These are phyloP conservation scores for Starmerella apicola DNA, from an alignment of 805 yeast species.

Conservation along the genomic window DNA sequence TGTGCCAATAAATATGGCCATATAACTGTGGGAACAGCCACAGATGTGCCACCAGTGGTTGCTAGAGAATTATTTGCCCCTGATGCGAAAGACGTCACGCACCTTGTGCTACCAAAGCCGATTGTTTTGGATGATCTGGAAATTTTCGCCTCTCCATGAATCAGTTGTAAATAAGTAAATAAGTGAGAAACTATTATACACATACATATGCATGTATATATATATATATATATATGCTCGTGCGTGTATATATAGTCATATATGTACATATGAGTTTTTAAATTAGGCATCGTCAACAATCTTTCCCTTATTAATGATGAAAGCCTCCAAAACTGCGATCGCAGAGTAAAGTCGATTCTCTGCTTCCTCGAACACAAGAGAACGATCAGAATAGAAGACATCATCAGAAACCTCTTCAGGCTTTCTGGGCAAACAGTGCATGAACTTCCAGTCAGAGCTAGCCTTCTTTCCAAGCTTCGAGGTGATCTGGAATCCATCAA, in stretches of 20 bases:
- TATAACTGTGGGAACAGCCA: conserved; percentile 49
- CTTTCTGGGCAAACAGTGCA: conserved; percentile 97
- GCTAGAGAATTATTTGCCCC: conserved; percentile 9
- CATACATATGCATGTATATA: background rate
- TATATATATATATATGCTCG: background rate
- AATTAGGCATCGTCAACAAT: conserved; percentile 5
- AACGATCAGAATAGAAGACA: conserved; percentile 71
- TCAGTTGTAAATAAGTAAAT: background rate
- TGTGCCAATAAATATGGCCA: conserved; percentile 44
- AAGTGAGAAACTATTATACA: too few relatives aligned
- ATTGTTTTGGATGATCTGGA: conserved; percentile 1
- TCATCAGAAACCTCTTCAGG: conserved; percentile 89
- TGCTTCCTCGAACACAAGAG: conserved; percentile 88
- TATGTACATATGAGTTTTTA: background rate
- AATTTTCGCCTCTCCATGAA: conserved; percentile 1
- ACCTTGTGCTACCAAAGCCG: background rate
- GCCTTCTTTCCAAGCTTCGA: conserved; percentile 48
- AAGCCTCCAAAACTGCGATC: conserved; percentile 81
- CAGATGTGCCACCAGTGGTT: conserved; percentile 3
- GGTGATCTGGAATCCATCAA: conserved; percentile 77
- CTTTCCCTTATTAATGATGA: conserved; percentile 69
- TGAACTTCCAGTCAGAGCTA: conserved; percentile 63
- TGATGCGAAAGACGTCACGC: background rate
- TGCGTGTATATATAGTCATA: too few relatives aligned
- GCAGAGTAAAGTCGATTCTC: conserved; percentile 96